Conservation (phyloP, 2,329 filamentous ascomycete species). For the Alternaria triticina region DNA sequence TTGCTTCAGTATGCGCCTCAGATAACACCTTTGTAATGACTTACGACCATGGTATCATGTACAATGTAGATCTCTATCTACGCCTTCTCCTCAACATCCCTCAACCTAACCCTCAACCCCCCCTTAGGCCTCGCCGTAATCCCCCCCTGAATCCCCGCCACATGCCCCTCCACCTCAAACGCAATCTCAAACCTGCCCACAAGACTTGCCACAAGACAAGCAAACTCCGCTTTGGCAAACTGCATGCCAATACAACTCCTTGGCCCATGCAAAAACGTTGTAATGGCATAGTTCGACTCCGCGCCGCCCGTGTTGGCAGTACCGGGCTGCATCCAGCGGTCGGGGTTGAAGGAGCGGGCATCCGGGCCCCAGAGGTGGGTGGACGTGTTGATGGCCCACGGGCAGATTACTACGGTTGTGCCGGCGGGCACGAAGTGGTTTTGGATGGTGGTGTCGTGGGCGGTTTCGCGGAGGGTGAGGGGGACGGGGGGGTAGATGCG, state of each 20-base stretch:
- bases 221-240: conserved; percentile 86
- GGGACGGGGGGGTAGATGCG: conserved; percentile 76
- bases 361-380: conserved; percentile 76
- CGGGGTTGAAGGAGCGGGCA: conserved; percentile 77
- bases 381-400: conserved; percentile 73
- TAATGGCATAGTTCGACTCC: conserved; percentile 74
- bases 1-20: too few species aligned
- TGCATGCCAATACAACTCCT: conserved; percentile 82
- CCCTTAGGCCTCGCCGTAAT: conserved; percentile 76
- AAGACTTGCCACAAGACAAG: conserved; percentile 78
- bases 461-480: conserved; percentile 70
- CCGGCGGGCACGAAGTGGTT: conserved; percentile 72
- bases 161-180: conserved; percentile 64
- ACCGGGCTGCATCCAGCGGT: conserved; percentile 57
- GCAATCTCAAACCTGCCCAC: conserved; percentile 76
- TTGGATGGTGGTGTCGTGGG: conserved; percentile 68
- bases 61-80: too few species aligned
- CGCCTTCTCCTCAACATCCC: conserved; percentile 26
- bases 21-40: too few species aligned
- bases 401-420: conserved; percentile 70
- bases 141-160: conserved; percentile 70
- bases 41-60: too few species aligned
- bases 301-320: conserved; percentile 71
- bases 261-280: conserved; percentile 87
- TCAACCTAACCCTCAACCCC: conserved; percentile 73